Evolutionary conservation across 768 basidiomycete genomes (phyloP).

Genomic region (Boletellus ananiceps): DNA sequence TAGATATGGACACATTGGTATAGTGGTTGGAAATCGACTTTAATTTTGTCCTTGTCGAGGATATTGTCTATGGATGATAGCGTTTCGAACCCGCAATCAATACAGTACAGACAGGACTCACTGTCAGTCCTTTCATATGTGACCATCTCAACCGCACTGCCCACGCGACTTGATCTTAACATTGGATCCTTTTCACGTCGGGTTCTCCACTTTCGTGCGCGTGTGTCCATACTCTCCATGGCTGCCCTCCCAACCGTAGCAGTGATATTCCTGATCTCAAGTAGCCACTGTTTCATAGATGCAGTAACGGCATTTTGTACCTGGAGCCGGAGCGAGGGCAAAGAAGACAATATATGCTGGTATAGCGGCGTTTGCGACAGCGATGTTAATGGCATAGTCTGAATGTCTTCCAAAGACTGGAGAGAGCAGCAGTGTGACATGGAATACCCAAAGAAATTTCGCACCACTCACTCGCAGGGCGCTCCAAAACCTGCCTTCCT

Average conservation of each 20-base stretch:
- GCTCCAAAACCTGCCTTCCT: conserved; percentile 93
- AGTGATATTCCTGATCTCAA: conserved; percentile 89
- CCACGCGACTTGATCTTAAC: conserved; percentile 70
- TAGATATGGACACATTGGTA: conserved; percentile 98
- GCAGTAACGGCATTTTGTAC: conserved; percentile 94
- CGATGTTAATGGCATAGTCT: conserved; percentile 82
- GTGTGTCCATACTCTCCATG: conserved; percentile 82
- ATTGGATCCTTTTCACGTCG: conserved; percentile 83
- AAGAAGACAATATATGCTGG: conserved; percentile 82
- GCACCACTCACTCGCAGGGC: conserved; percentile 75
- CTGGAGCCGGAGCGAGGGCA: conserved; percentile 84
- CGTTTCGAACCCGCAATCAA: conserved; percentile 7
- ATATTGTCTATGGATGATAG: conserved; percentile 61
- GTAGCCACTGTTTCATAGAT: conserved; percentile 93
- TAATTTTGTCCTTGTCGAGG: conserved; percentile 83
- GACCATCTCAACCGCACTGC: conserved; percentile 88
- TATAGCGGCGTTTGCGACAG: conserved; percentile 92
- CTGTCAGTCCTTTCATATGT: conserved; percentile 94
- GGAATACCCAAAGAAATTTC: conserved; percentile 17
- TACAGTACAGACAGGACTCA: conserved; percentile 38
- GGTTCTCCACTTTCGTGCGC: conserved; percentile 77
- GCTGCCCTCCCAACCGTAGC: conserved; percentile 83
- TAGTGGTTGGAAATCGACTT: conserved; percentile 90
- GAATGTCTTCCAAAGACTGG: conserved; percentile 93
- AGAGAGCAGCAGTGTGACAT: conserved; percentile 27